phyloP scores from a whole-genome alignment of 441 rosid species.

The Arabidopsis hybrid region DNA sequence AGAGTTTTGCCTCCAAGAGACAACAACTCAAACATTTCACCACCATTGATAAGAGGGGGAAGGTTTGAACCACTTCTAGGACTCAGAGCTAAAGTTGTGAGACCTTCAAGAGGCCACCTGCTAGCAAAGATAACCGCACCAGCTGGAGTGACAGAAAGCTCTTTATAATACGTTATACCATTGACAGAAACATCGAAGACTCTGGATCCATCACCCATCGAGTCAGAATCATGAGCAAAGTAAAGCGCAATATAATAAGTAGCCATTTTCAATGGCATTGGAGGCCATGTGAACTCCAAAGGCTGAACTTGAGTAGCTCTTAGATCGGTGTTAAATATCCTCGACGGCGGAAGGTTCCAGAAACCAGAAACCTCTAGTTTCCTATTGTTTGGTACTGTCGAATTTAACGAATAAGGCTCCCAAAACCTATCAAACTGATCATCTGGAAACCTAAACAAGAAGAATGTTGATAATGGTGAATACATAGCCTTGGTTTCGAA shows the following conservation, averaged over 20 bases:
- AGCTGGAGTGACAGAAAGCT: constrained; percentile 61
- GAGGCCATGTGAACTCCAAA: constrained; percentile 80
- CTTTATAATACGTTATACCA: constrained; percentile 60
- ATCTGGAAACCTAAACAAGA: constrained; percentile 70
- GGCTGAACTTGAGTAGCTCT: constrained; percentile 45
- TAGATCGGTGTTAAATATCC: constrained; percentile 70
- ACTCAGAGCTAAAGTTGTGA: constrained; percentile 58
- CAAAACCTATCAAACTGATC: constrained; percentile 81
- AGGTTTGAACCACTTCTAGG: constrained; percentile 61
- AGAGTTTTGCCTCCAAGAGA: constrained; percentile 70
- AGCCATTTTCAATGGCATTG: constrained; percentile 49
- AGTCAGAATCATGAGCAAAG: constrained; percentile 68
- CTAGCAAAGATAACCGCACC: constrained; percentile 69
- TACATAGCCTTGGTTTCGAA: background rate
- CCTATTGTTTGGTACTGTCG: constrained; percentile 51
- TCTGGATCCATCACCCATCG: constrained; percentile 53
- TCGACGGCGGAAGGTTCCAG: constrained; percentile 90
- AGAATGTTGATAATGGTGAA: background rate
- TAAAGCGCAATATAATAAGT: constrained; percentile 78
- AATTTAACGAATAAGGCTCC: constrained; percentile 61
- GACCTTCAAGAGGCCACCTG: constrained; percentile 76
- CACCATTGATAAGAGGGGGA: constrained; percentile 78
- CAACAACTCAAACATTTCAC: constrained; percentile 70
- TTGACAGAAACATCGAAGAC: constrained; percentile 63
- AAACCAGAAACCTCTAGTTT: constrained; percentile 69